Conservation (phyloP, 2,329 filamentous ascomycete genomes). For the Elsinoe perseae region DNA sequence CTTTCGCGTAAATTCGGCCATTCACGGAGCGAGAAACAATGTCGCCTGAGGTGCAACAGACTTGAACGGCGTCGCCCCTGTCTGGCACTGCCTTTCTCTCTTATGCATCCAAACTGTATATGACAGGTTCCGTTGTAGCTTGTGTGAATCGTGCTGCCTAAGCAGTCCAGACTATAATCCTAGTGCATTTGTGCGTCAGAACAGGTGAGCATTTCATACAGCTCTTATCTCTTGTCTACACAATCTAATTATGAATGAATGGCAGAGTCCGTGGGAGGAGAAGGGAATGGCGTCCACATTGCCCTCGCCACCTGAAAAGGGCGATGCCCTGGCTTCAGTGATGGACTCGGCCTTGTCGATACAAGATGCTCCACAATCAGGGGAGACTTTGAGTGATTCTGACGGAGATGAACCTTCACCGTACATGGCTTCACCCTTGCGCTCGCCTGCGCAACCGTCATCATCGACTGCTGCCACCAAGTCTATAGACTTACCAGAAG, state of each 20-base stretch:
- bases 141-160: slow-evolving; percentile 1
- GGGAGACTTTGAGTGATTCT: neutral
- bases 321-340: slow-evolving; percentile 1
- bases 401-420: neutral
- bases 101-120: neutral
- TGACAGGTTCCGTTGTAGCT: neutral
- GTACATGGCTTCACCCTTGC: neutral
- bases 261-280: slow-evolving; percentile 4
- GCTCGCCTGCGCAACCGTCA: neutral
- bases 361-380: neutral
- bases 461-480: neutral
- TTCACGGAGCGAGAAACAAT: neutral
- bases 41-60: neutral
- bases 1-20: neutral
- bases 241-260: neutral
- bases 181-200: neutral
- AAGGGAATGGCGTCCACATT: neutral
- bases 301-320: neutral
- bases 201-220: neutral
- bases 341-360: slow-evolving; percentile 6
- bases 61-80: neutral
- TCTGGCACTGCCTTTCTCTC: neutral
- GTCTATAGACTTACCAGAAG: neutral
- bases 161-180: neutral
- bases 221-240: neutral